phyloP scores from a whole-genome alignment of 2,329 filamentous ascomycete genomes.

The Colletotrichum destructivum region DNA sequence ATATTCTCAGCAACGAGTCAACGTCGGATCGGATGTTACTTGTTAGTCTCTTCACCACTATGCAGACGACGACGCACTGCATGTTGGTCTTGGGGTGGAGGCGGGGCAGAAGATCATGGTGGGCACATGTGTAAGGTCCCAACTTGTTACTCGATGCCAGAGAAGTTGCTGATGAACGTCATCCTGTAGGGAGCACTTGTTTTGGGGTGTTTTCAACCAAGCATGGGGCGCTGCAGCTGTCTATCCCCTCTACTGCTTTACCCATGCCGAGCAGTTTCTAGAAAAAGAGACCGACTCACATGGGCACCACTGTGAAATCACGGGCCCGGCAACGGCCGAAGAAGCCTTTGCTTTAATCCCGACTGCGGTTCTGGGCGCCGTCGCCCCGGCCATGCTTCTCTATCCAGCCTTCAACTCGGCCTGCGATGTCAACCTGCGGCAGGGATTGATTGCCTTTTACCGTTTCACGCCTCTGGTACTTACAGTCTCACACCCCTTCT shows the following conservation, averaged over 20 bases:
- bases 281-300: rapidly evolving
- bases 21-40: constrained; percentile 2
- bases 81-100: constrained; percentile 23
- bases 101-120: background rate
- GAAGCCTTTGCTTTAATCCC: constrained; percentile 10
- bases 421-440: background rate
- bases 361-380: background rate
- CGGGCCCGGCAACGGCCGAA: background rate
- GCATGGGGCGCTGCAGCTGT: constrained; percentile 24
- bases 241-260: constrained; percentile 26
- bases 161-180: background rate
- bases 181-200: constrained; percentile 3
- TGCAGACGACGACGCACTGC: constrained; percentile 26
- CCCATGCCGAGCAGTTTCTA: constrained; percentile 13
- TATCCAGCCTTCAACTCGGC: background rate
- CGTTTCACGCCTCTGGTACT: constrained; percentile 7
- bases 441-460: constrained; percentile 16
- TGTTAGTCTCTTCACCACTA: constrained; percentile 13
- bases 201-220: constrained; percentile 22
- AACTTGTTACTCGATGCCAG: background rate
- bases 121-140: background rate
- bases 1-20: constrained; percentile 7
- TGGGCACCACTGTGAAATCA: background rate
- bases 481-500: background rate
- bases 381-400: background rate